These are phyloP conservation scores for Corymbia maculata DNA, from an alignment of 345 rosid genomes.

Conservation along the genomic window DNA sequence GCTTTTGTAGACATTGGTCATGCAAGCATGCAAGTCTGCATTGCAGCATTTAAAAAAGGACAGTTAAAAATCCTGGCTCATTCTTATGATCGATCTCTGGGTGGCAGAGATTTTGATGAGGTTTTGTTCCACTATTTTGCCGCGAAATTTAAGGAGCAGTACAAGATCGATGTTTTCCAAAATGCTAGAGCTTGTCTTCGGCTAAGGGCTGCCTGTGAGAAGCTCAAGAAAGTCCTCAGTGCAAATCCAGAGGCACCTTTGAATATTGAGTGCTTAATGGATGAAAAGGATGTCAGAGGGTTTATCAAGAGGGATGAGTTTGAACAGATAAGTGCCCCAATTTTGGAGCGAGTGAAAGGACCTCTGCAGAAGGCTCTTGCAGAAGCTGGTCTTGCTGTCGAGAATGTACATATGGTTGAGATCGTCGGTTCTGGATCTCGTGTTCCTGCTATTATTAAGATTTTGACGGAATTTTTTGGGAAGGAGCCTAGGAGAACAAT, in stretches of 20 bases:
- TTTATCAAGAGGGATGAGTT: conserved; percentile 86
- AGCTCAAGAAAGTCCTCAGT: conserved; percentile 88
- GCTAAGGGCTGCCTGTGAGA: conserved; percentile 81
- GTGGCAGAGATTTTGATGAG: conserved; percentile 96
- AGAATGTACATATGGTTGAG: conserved; percentile 79
- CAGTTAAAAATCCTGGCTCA: conserved; percentile 78
- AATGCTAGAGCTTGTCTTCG: conserved; percentile 86
- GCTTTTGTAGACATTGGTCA: conserved; percentile 93
- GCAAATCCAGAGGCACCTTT: conserved; percentile 91
- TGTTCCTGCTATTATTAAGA: conserved; percentile 68
- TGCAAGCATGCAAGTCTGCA: conserved; percentile 94
- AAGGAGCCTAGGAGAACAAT: conserved; percentile 94
- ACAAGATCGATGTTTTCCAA: conserved; percentile 83
- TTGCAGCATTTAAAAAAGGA: conserved; percentile 87
- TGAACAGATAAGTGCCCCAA: conserved; percentile 67
- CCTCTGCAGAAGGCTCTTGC: conserved; percentile 87
- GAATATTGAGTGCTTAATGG: conserved; percentile 92
- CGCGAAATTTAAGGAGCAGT: conserved; percentile 67
- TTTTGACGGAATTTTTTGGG: conserved; percentile 79
- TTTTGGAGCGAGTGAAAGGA: conserved; percentile 79
- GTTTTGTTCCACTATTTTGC: conserved; percentile 74
- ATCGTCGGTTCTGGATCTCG: conserved; percentile 93
- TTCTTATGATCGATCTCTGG: conserved; percentile 67
- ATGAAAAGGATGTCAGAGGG: conserved; percentile 90
- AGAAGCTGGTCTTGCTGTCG: conserved; percentile 70